Evolutionary conservation across 2,329 filamentous ascomycete species (phyloP), one percentile per base, ranked within the genome.

Genomic region (Scortechinia acanthostroma): DNA sequence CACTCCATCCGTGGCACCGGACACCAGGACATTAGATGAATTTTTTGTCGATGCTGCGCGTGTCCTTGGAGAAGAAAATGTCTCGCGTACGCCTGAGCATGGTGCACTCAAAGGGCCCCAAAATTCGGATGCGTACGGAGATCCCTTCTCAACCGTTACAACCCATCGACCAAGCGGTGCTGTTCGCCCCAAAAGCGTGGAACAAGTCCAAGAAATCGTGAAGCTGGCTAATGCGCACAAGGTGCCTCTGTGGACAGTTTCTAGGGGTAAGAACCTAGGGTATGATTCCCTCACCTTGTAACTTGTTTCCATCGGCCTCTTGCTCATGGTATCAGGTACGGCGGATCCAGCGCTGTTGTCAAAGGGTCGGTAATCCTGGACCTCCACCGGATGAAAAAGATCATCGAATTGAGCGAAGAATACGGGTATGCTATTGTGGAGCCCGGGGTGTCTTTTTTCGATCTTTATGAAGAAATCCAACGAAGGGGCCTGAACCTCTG

Each of bases 361-460:
- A 74, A 3, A 66, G 65, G n/a, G 58, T 77, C 0, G 66, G 68
- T 2, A 45, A 77, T 17, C 48, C 60, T 77, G n/a, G 74, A 73
- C 3, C 65, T 57, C 30, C 62, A 70, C 33, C 75, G n/a, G 10
- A n/a, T 80, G 74, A 70, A 72, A 52, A 65, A 63, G 50, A 64
- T 80, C 5, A 52, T 79, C 5, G 62, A 74, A 28, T 65, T 79
- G 14, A 68, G 74, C 51, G 63, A 61, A 0, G 67, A 73, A 15
- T 67, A 65, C 35, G 70, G 69, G 17, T 74, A 64, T 45, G 70
- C 64, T 35, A 56, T 79, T 1, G 64, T 80, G 3, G 74, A 79
- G 52, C 76, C 76, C 0, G 75, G 76, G 1, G 75, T 79, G 0
- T 71, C 73, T 0, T 78, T 69, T 51, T 67, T 69, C 45, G 65